Percentiles rank a stretch among this genome's conserved stretches.
Conservation (phyloP, 768 basidiomycete species). For the Russula sp. region DNA sequence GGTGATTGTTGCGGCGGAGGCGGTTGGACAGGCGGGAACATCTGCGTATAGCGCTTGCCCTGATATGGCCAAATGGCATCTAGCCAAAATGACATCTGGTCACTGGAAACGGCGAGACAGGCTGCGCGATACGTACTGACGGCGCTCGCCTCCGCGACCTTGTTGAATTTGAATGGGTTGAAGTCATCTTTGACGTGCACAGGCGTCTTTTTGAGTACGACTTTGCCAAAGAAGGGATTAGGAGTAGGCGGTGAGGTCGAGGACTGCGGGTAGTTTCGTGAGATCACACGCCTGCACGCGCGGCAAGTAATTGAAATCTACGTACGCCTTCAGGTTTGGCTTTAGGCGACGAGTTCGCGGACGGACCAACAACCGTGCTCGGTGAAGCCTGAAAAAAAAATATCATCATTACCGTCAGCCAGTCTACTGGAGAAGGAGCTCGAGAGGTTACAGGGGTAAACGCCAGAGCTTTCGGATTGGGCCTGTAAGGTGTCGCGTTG, state of each 20-base stretch:
- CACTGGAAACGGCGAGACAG: neutral
- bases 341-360: constrained; percentile 23
- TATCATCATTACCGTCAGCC: constrained; percentile 3
- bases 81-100: constrained; percentile 27
- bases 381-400: constrained; percentile 29
- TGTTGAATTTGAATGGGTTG: constrained; percentile 89
- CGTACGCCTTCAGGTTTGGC: constrained; percentile 28
- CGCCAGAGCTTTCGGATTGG: constrained; percentile 71
- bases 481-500: constrained; percentile 87
- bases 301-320: neutral
- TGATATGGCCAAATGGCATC: constrained; percentile 82
- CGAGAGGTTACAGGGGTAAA: constrained; percentile 57
- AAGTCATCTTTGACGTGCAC: constrained; percentile 96
- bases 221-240: constrained; percentile 89
- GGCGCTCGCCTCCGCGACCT: constrained; percentile 67
- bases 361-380: constrained; percentile 26
- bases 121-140: constrained; percentile 50
- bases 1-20: constrained; percentile 59
- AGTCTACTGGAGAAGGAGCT: neutral
- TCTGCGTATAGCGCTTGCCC: constrained; percentile 77
- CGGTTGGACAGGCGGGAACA: constrained; percentile 63
- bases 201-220: constrained; percentile 66
- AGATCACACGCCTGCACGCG: neutral
- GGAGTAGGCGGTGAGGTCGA: constrained; percentile 40
- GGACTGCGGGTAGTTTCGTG: neutral